Conservation (phyloP, 495 filamentous ascomycete genomes). For the Tuber melanosporum region DNA sequence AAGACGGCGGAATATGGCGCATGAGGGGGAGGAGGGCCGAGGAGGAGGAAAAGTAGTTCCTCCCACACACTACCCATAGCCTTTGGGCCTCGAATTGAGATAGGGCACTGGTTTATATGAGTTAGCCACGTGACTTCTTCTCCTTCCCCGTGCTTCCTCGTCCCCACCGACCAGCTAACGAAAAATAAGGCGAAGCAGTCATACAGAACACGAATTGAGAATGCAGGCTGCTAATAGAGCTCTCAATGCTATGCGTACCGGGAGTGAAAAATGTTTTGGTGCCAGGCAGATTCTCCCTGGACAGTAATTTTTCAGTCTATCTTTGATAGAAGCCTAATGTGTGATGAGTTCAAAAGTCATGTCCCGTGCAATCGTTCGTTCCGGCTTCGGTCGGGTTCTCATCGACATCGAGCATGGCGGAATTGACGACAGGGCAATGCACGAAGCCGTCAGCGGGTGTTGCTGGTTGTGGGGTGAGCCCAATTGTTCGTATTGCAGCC, state of each 20-base stretch:
- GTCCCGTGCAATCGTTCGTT: constrained; percentile 56
- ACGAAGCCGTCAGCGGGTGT: constrained; percentile 70
- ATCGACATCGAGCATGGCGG: constrained; percentile 76
- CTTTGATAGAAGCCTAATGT: neutral
- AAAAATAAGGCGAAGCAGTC: neutral
- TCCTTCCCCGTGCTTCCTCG: neutral
- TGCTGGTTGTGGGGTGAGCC: constrained; percentile 58
- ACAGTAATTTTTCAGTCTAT: constrained; percentile 12
- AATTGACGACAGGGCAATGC: constrained; percentile 74
- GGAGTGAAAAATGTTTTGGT: constrained; percentile 54
- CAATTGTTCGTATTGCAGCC: constrained; percentile 61
- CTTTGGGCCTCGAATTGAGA: neutral
- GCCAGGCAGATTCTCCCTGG: constrained; percentile 72
- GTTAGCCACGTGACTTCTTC: no score
- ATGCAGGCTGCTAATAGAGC: constrained; percentile 63
- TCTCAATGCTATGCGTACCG: constrained; percentile 53
- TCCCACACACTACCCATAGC: neutral
- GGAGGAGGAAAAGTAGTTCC: neutral
- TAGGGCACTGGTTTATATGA: neutral
- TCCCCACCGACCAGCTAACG: neutral
- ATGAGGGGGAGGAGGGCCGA: no score
- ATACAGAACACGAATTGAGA: constrained; percentile 12
- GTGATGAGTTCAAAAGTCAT: constrained; percentile 45
- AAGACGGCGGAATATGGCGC: no score
- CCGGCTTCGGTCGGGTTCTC: constrained; percentile 57